Base-by-base conservation (phyloP, 169 alveolate genomes). In the Cryptosporidium felis region DNA sequence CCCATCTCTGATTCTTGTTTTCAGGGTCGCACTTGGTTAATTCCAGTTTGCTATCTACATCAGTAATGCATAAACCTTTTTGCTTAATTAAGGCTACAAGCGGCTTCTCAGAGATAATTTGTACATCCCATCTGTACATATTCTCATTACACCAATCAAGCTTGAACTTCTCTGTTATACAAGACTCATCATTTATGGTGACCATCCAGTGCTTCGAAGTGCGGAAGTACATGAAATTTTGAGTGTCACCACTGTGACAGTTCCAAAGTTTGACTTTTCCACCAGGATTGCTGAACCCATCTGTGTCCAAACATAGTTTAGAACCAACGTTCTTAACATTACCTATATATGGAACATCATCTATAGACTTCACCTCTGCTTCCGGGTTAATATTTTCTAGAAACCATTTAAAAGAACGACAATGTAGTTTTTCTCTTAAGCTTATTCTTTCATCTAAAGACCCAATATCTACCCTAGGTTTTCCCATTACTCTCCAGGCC, bases 291-390 rank as follows among this genome's bases (percentile, higher is more conserved):
- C 42, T 81, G 10, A 38, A 26, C 16, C 89, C 79, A 9, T 42
- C 81, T 2, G 81, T 51, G 38, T 79, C 80, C 26, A 81, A 40
- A 81, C 89, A 28, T 34, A 66, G 2, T 80, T 89, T 90, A 8
- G 82, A 30, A 5, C 41, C 89, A 16, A n/a, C 56, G 44, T 74
- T 81, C 58, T 23, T 53, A 3, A 63, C 41, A 58, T 30, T 47
- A 41, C 93, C 93, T 2, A 90, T 60, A 74, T 45, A 90, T 16
- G 93, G 93, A 18, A 90, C 93, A 65, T 90, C 93, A 10, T 32
- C 62, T 2, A 90, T 74, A n/a, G 89, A 80, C 21, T 58, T 62
- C 14, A 90, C 92, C 30, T 88, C 90, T 44, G 89, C 59, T 32
- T 90, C 93, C 1, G 93, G 92, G 36, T 79, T 82, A 10, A 90